phyloP scores from a whole-genome alignment of 495 filamentous ascomycete species.

The Penicillium bialowiezense region DNA sequence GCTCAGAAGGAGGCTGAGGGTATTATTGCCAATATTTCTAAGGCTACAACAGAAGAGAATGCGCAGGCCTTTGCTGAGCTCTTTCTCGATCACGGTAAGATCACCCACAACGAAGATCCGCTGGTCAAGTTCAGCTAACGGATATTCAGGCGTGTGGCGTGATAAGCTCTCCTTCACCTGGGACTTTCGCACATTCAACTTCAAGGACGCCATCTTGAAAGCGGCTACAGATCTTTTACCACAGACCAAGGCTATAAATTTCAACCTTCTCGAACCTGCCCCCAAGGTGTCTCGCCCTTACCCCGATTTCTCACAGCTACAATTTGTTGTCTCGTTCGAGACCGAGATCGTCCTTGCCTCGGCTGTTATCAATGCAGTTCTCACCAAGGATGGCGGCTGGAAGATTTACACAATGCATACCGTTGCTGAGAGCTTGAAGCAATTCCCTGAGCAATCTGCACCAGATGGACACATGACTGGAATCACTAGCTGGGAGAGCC shows the following conservation, averaged over 20 bases:
- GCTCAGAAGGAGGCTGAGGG: conserved; percentile 17
- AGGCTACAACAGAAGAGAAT: conserved; percentile 8
- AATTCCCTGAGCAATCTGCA: conserved; percentile 15
- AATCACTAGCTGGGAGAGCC: conserved; percentile 21
- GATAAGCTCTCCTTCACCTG: conserved; percentile 25
- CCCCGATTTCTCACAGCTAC: conserved; percentile 20
- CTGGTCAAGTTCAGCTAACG: conserved; percentile 4
- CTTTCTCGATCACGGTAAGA: conserved; percentile 23
- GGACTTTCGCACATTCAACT: conserved; percentile 27
- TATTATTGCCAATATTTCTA: conserved; percentile 13
- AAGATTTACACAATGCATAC: conserved; percentile 25
- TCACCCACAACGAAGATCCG: background rate
- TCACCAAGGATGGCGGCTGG: conserved; percentile 20
- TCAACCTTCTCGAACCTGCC: conserved; percentile 19
- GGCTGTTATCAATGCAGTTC: conserved; percentile 24
- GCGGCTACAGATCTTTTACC: conserved; percentile 23
- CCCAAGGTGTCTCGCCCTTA: conserved; percentile 19
- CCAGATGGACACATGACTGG: conserved; percentile 25
- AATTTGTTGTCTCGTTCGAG: conserved; percentile 23
- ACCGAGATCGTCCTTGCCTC: conserved; percentile 22
- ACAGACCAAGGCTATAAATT: conserved; percentile 20
- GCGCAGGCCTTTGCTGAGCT: conserved; percentile 18
- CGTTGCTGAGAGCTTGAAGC: conserved; percentile 18
- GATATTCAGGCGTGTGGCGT: conserved; percentile 21
- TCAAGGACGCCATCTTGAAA: conserved; percentile 18